Evolutionary conservation across 129 eudicot species (phyloP), one percentile per base, ranked within the genome.

Genomic region (Erigeron canadensis): DNA sequence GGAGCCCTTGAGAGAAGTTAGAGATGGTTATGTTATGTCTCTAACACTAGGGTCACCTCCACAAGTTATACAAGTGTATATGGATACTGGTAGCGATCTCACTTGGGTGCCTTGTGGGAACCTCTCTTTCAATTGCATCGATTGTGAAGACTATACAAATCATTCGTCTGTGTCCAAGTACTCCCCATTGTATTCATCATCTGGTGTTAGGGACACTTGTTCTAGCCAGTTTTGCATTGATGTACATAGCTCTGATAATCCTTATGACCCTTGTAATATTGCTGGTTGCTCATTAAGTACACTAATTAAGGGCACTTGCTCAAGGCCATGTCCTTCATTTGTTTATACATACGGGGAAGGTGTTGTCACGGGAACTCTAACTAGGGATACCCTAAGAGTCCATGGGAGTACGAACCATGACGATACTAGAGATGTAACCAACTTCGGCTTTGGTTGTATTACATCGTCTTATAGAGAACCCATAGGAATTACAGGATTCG

Each of bases 61-160:
- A 67, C 91, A 88, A 77, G 42, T 83, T 28, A 77, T 88, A 71
- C 91, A 83, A 81, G 95, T 79, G 44, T 86, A 78, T 64, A 79
- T 88, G 84, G 95, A 88, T 55, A 85, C 91, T 2, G 95, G 95
- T 5, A 86, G 95, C 64, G 95, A 88, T 72, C 91, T 88, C 23
- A 85, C 91, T 40, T 88, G 95, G 95, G 91, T 88, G 6, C 91
- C 95, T 65, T 88, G 95, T 74, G 95, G 89, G 5, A 83, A 83
- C 50, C 73, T 88, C 43, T 76, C 95, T 4, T 88, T 88, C 56
- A 86, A 81, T 74, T 88, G 95, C 75, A 83, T 85, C 4, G 84
- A 86, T 23, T 88, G 95, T 21, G 71, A 83, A 41, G 86, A 81
- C 45, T 81, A 83, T 34, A 62, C 87, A 75, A 81, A 81, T 71